Evolutionary conservation across 2,329 filamentous ascomycete species (phyloP).

Genomic region (Dothideomycetidae sp.): DNA sequence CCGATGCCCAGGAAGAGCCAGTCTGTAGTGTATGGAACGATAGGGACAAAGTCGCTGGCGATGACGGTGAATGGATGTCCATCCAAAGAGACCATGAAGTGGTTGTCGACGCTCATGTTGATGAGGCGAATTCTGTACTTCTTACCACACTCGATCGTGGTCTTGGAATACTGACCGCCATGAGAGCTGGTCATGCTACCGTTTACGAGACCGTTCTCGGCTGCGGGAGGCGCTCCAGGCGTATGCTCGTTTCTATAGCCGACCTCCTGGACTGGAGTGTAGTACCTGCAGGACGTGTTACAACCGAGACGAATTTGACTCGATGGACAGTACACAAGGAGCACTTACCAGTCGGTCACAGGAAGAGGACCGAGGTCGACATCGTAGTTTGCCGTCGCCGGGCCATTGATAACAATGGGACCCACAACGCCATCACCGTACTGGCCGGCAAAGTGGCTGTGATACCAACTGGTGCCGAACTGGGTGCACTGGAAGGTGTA

Average conservation of each 20-base stretch:
- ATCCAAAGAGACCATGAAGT: constrained; percentile 30
- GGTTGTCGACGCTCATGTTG: constrained; percentile 25
- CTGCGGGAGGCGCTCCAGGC: constrained; percentile 17
- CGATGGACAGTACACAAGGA: too few relatives aligned
- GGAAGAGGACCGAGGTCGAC: constrained; percentile 30
- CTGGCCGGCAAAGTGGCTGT: constrained; percentile 28
- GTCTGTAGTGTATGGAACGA: constrained; percentile 23
- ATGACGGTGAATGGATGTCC: constrained; percentile 29
- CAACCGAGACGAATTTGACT: too few relatives aligned
- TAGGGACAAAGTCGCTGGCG: constrained; percentile 29
- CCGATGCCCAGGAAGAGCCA: constrained; percentile 26
- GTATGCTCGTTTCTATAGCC: too few relatives aligned
- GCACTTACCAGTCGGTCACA: constrained; percentile 31
- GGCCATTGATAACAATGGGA: constrained; percentile 31
- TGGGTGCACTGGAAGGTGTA: constrained; percentile 28
- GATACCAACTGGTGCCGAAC: constrained; percentile 28
- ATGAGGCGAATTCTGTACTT: constrained; percentile 28
- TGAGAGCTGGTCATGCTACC: constrained; percentile 18
- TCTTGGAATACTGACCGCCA: constrained; percentile 14
- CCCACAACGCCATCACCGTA: constrained; percentile 28
- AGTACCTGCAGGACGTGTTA: constrained; percentile 25
- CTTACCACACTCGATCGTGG: constrained; percentile 22
- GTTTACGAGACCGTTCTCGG: constrained; percentile 23
- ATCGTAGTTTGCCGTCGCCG: constrained; percentile 27
- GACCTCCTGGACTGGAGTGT: constrained; percentile 18